phyloP scores from a whole-genome alignment of 73 alveolate genomes.

The Symbiodinium pilosum region DNA sequence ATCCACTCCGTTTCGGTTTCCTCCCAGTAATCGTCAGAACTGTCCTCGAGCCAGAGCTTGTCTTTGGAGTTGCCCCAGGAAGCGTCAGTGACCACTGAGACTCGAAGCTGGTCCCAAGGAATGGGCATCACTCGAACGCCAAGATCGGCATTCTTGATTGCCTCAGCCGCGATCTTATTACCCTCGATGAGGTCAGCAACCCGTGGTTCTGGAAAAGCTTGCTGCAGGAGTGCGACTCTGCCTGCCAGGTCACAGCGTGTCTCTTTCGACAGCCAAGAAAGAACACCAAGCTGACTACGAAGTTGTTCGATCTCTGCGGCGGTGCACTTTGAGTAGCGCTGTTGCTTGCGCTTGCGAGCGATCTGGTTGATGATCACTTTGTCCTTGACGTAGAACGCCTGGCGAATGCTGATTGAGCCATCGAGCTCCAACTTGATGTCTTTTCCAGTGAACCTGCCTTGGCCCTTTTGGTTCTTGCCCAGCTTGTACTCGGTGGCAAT shows the following conservation, averaged over 20 bases:
- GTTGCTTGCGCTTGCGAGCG: neutral
- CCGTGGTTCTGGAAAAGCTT: neutral
- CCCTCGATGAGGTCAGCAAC: neutral
- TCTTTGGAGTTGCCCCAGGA: neutral
- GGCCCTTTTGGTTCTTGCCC: neutral
- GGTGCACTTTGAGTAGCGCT: neutral
- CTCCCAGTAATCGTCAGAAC: neutral
- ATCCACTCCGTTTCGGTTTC: neutral
- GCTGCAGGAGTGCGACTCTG: neutral
- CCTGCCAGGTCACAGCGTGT: neutral
- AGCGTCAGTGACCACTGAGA: neutral
- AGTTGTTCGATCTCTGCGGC: neutral
- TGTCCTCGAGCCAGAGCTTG: neutral
- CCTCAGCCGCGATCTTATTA: neutral
- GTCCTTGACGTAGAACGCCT: neutral
- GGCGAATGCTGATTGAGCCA: neutral
- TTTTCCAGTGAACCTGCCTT: neutral
- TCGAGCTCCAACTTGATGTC: neutral
- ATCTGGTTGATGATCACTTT: neutral
- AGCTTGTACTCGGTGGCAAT: neutral
- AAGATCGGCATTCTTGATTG: neutral
- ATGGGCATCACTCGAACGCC: neutral
- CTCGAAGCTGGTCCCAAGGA: neutral
- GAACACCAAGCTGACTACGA: neutral
- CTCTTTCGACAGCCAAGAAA: neutral